A percentile compares a stretch with the other conserved stretches of the same genome.
Evolutionary conservation across 1,139 yeast species (phyloP).

Genomic region (Debaryomycetaceae sp.): DNA sequence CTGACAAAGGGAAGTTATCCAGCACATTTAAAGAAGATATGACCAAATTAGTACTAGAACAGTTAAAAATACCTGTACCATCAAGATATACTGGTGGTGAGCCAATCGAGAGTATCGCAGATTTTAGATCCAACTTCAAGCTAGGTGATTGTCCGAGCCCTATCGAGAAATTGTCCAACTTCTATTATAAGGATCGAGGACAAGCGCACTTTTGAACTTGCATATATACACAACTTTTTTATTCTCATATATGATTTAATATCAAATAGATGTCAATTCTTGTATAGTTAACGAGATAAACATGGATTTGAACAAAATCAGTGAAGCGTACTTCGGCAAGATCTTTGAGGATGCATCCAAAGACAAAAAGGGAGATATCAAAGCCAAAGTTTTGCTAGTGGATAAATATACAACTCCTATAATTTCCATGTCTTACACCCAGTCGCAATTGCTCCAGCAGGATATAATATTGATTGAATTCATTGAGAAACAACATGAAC

Average conservation of each 20-base stretch:
- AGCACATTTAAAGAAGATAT: constrained; percentile 1
- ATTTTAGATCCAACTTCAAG: constrained; percentile 22
- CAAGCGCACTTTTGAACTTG: constrained; percentile 7
- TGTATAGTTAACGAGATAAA: constrained; percentile 16
- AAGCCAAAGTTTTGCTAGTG: constrained; percentile 71
- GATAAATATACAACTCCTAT: constrained; percentile 80
- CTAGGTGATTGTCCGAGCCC: constrained; percentile 33
- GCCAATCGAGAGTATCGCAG: constrained; percentile 14
- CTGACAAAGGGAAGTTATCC: background rate
- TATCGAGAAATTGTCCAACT: constrained; percentile 28
- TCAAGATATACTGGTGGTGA: constrained; percentile 25
- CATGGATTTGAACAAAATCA: constrained; percentile 33
- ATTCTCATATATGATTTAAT: background rate
- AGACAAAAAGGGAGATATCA: constrained; percentile 26
- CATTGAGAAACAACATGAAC: constrained; percentile 59
- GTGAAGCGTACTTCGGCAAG: constrained; percentile 35
- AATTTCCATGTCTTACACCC: constrained; percentile 83
- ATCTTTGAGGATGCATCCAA: constrained; percentile 23
- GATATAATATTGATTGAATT: constrained; percentile 80
- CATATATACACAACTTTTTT: background rate
- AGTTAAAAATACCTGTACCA: constrained; percentile 23
- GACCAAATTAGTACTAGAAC: constrained; percentile 7
- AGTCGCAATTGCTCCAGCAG: constrained; percentile 74
- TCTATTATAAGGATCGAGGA: constrained; percentile 25
- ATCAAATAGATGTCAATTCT: background rate